Evolutionary conservation across 208 protist genomes (phyloP).

Genomic region (Trypanosoma conorhini): DNA sequence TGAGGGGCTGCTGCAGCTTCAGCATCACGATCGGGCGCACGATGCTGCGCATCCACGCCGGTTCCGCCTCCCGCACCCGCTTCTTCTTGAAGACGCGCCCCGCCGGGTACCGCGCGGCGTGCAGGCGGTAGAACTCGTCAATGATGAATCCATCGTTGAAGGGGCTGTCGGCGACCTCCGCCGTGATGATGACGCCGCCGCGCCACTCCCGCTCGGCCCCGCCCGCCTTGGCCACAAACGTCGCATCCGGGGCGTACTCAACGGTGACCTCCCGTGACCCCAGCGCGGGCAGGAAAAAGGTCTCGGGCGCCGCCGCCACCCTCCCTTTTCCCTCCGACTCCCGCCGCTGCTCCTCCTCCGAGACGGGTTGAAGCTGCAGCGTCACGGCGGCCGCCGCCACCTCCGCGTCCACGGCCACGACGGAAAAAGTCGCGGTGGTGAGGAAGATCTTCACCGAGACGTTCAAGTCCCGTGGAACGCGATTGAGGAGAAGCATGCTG

Average conservation of each 20-base stretch:
- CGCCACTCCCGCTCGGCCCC: constrained; percentile 68
- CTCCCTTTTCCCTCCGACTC: constrained; percentile 44
- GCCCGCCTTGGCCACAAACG: constrained; percentile 30
- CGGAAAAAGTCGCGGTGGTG: constrained; percentile 58
- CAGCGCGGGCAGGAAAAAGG: constrained; percentile 72
- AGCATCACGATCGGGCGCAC: constrained; percentile 56
- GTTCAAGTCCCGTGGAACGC: constrained; percentile 82
- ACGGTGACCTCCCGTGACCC: constrained; percentile 63
- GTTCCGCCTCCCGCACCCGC: constrained; percentile 1
- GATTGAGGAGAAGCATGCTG: constrained; percentile 73
- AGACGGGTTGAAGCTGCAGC: constrained; percentile 56
- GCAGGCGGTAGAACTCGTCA: constrained; percentile 85
- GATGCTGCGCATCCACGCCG: constrained; percentile 36
- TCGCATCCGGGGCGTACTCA: constrained; percentile 69
- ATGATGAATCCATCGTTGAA: constrained; percentile 91
- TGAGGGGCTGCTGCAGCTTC: constrained; percentile 53
- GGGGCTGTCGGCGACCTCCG: constrained; percentile 61
- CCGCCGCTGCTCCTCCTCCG: constrained; percentile 31
- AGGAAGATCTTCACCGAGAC: constrained; percentile 71
- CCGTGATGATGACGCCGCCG: constrained; percentile 77
- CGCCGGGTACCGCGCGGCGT: constrained; percentile 66
- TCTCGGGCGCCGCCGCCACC: constrained; percentile 48
- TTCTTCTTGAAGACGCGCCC: constrained; percentile 33
- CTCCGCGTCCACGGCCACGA: constrained; percentile 72
- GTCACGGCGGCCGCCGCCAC: constrained; percentile 57